A percentile compares a stretch with the other conserved stretches of the same genome.
These are phyloP conservation scores for Paraconiothyrium sp. DNA, from an alignment of 2,329 filamentous ascomycete genomes.

Conservation along the genomic window DNA sequence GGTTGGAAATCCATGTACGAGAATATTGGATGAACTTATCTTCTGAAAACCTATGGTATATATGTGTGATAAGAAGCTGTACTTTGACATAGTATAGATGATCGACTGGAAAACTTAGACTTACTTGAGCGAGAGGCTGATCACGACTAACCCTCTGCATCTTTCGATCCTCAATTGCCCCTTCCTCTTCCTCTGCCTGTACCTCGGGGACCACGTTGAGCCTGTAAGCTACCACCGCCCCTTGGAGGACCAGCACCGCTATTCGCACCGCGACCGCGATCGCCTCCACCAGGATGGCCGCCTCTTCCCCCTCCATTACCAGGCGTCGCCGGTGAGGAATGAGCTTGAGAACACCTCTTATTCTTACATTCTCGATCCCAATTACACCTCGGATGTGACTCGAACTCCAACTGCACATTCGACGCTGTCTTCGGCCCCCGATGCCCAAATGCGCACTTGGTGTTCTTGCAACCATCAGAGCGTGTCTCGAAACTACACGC, in stretches of 20 bases:
- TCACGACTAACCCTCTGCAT: neutral
- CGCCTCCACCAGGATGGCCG: neutral
- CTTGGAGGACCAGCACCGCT: neutral
- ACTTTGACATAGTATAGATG: too few species aligned
- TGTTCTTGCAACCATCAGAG: neutral
- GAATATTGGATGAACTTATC: too few species aligned
- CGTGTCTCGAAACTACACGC: slow-evolving; percentile 1
- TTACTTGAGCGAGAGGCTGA: too few species aligned
- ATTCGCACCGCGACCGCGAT: neutral
- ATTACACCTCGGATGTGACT: slow-evolving; percentile 1
- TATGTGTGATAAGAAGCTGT: too few species aligned
- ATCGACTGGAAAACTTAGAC: too few species aligned
- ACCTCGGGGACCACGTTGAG: neutral
- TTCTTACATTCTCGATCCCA: slow-evolving; percentile 10
- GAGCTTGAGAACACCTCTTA: slow-evolving; percentile 9
- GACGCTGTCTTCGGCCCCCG: slow-evolving; percentile 3
- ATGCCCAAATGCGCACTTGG: slow-evolving; percentile 13
- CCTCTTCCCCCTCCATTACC: too few species aligned
- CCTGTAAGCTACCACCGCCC: neutral
- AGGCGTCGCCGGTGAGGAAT: neutral
- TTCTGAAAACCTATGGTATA: too few species aligned
- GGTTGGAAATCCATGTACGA: too few species aligned
- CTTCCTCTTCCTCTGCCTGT: neutral
- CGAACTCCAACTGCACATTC: neutral
- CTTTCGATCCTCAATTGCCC: neutral